Base-by-base conservation (phyloP, 495 filamentous ascomycete genomes). In the Parathielavia hyrcaniae region DNA sequence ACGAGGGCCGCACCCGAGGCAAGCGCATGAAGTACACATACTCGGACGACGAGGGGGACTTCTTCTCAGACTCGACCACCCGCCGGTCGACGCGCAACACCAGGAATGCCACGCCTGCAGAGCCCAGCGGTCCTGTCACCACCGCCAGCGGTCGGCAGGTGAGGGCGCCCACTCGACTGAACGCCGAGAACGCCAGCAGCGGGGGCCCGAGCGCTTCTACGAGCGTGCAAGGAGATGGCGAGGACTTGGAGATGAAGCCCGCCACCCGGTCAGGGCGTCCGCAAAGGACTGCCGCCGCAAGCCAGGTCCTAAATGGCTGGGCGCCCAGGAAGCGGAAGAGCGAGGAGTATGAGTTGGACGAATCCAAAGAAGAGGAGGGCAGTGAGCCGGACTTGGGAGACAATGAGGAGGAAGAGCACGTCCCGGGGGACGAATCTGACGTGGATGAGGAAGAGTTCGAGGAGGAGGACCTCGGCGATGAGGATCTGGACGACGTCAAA, bases 11-110 rank as follows among this genome's bases (percentile, higher is more conserved):
- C 44, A 97, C 95, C 0, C 83, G 93, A 52, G 93, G 93, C 41
- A 97, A 97, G 74, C 86, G 91, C 45, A 86, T 96, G 71, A 95
- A 88, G 68, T 98, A 97, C 61, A 97, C 91, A 0, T 97, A 88
- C 68, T 96, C 90, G 0, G 90, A 96, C 43, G 91, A 96, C 40
- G 90, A 95, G 63, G 86, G 86, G 19, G 85, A 87, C 14, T 75
- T 74, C 38, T 80, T 82, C 51, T 89, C 88, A 2, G 90, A 95
- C 67, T 84, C 82, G 23, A 76, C 81, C 20, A 81, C 75, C 30
- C 83, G 89, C 53, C 82, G 88, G 39, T 96, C 91, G 0, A 83
- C 82, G 12, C 81, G 91, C 19, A 86, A 88, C 64, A 89, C 89
- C 4, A 80, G 83, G 4, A 77, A 83, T 19, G 81, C 81, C 55